Evolutionary conservation across 1,284 basidiomycete species (phyloP), one percentile per base, ranked within the genome.

Genomic region (Boletus holoroseus): DNA sequence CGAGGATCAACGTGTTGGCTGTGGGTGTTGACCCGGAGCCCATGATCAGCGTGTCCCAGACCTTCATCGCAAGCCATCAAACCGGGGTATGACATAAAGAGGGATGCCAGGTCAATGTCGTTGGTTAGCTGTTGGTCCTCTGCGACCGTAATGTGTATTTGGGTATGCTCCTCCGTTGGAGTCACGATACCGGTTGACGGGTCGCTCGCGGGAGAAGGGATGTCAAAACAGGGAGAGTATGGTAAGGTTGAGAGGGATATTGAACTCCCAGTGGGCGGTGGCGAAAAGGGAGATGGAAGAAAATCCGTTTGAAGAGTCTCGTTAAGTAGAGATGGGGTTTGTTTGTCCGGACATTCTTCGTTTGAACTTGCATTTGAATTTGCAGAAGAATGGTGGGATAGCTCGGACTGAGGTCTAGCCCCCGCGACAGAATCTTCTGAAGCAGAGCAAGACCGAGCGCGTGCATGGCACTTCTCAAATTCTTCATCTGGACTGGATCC

Each of bases 111-210:
- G 46, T 77, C 73, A 31, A 73, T 69, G 44, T 68, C 62, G 26
- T 37, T 44, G 32, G 50, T 27, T 5, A 54, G 34, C 2, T 51
- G 44, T 31, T 62, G 56, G 27, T 74, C 71, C 24, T 66, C 63
- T 13, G 55, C 60, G 20, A 66, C 58, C 27, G 68, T 58, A 32
- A 65, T 49, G 9, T 65, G 59, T 34, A 67, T 60, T 34, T 67
- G 62, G 8, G 66, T 60, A 28, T 66, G 54, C 32, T 69, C 71
- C 27, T 76, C 74, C 32, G 71, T 69, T 5, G 73, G 71, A 3
- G 74, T 75, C 31, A 71, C 69, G 52, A 71, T 58, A 18, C 70
- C 61, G 5, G 75, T 73, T 1, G 75, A 76, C 6, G 75, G 67
- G 2, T 64, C 67, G 48, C 71, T 76, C 36, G 67, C 56, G 6